Evolutionary conservation across 2,329 filamentous ascomycete species (phyloP).

Genomic region (Hypoxylon sp.): DNA sequence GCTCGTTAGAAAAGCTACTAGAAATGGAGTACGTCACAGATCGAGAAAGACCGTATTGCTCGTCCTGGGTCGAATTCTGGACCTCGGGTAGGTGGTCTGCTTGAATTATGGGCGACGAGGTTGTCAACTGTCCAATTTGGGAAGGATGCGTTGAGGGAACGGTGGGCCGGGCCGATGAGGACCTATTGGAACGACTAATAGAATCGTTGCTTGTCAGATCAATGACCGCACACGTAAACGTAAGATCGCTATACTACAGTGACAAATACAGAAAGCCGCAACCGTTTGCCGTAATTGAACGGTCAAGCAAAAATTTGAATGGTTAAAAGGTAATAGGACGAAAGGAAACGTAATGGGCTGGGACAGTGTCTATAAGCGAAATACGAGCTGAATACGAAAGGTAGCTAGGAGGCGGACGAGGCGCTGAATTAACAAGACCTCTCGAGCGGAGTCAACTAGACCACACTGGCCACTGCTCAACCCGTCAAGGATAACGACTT

Average conservation of each 20-base stretch:
- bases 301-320: slow-evolving; percentile 18
- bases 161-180: slow-evolving; percentile 60
- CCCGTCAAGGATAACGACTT: slow-evolving; percentile 23
- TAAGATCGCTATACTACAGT: slow-evolving; percentile 9
- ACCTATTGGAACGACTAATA: slow-evolving; percentile 45
- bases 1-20: slow-evolving; percentile 55
- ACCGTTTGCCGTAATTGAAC: slow-evolving; percentile 15
- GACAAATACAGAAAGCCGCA: slow-evolving; percentile 10
- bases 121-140: slow-evolving; percentile 76
- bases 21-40: slow-evolving; percentile 58
- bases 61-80: slow-evolving; percentile 57
- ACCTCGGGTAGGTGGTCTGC: slow-evolving; percentile 65
- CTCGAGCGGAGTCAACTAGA: slow-evolving; percentile 36
- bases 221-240: slow-evolving; percentile 38
- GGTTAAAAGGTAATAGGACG: slow-evolving; percentile 4
- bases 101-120: slow-evolving; percentile 77
- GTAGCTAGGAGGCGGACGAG: slow-evolving; percentile 1
- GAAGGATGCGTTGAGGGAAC: slow-evolving; percentile 72
- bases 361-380: slow-evolving; percentile 18
- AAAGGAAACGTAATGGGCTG: slow-evolving; percentile 13
- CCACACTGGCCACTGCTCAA: slow-evolving; percentile 16
- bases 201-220: slow-evolving; percentile 39
- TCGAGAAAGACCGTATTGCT: slow-evolving; percentile 49
- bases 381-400: slow-evolving; percentile 25
- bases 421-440: slow-evolving; percentile 7